These are phyloP conservation scores for Gnaphalium uliginosum DNA, from an alignment of 129 eudicot genomes.

Conservation along the genomic window DNA sequence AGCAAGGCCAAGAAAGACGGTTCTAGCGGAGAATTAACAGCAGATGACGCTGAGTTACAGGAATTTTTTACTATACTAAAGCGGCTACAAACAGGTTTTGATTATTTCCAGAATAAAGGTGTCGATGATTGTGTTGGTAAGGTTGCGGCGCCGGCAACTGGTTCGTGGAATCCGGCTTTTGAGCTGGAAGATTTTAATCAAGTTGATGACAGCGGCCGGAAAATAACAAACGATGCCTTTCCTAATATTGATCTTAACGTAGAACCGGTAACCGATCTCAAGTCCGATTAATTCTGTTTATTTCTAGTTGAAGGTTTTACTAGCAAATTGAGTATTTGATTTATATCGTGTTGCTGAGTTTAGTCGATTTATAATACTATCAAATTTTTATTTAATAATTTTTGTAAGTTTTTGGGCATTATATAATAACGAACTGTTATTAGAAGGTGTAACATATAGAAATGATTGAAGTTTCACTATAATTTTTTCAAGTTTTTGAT, in stretches of 20 bases:
- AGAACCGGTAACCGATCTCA: constrained; percentile 17
- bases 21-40: constrained; percentile 5
- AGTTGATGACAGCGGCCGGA: constrained; percentile 7
- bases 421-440: too few relatives aligned
- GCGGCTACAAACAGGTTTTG: constrained; percentile 21
- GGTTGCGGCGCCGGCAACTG: background rate
- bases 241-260: constrained; percentile 28
- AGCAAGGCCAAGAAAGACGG: background rate
- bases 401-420: too few relatives aligned
- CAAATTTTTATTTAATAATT: too few relatives aligned
- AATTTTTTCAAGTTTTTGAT: too few relatives aligned
- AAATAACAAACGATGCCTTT: background rate
- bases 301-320: background rate
- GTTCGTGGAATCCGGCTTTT: constrained; percentile 23
- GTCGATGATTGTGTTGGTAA: constrained; percentile 7
- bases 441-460: too few relatives aligned
- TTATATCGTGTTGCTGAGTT: background rate
- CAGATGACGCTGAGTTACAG: constrained; percentile 32
- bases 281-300: background rate
- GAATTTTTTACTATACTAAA: constrained; percentile 27
- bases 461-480: too few relatives aligned
- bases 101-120: background rate
- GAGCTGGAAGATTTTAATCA: constrained; percentile 31
- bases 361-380: background rate
- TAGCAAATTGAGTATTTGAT: background rate